Evolutionary conservation across 2,329 filamentous ascomycete species (phyloP).

Genomic region (Onygena corvina): DNA sequence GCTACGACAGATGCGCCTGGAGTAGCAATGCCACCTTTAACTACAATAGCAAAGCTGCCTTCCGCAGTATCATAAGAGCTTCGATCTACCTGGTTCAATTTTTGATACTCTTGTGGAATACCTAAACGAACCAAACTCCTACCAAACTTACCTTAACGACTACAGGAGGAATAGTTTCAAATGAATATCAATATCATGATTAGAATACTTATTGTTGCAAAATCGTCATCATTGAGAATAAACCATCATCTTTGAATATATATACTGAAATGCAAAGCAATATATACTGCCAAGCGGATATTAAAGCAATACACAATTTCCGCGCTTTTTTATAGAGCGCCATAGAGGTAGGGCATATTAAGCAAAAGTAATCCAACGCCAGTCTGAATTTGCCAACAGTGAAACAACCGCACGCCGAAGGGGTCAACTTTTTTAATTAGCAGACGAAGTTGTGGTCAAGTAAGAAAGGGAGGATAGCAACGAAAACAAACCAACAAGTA

Average conservation of each 20-base stretch:
- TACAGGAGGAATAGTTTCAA: too few relatives aligned
- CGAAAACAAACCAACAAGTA: neutral
- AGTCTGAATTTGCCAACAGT: neutral
- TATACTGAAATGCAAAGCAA: neutral
- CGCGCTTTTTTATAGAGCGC: neutral
- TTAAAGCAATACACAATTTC: neutral
- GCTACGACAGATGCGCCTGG: neutral
- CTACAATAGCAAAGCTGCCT: neutral
- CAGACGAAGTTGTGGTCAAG: neutral
- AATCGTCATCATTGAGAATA: neutral
- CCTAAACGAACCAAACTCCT: neutral
- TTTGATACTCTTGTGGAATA: neutral
- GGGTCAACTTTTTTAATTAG: neutral
- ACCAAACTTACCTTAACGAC: too few relatives aligned
- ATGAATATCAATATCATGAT: constrained; percentile 1
- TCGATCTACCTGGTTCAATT: neutral
- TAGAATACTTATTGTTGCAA: neutral
- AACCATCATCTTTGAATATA: too few relatives aligned
- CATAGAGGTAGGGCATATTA: neutral
- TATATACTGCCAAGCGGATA: neutral
- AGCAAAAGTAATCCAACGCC: neutral
- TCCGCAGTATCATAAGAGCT: neutral
- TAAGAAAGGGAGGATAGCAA: neutral
- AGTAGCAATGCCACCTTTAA: neutral
- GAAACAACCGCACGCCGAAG: neutral